Evolutionary conservation across 1,284 basidiomycete species (phyloP).

Genomic region (Heterobasidion occidentale): DNA sequence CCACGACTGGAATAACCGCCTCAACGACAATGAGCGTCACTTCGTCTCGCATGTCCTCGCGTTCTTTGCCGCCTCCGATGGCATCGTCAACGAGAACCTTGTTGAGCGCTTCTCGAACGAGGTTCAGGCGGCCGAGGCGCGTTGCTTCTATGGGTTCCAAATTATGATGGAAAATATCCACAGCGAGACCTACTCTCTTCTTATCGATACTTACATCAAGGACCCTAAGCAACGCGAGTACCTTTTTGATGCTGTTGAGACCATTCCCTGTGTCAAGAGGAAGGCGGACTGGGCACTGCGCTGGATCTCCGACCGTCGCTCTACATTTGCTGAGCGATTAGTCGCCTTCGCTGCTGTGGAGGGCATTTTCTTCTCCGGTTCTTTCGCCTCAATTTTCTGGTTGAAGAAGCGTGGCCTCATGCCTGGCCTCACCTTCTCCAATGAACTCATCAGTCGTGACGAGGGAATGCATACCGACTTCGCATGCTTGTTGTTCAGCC

Average conservation of each 20-base stretch:
- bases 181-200: slow-evolving; percentile 95
- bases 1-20: slow-evolving; percentile 88
- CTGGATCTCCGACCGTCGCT: slow-evolving; percentile 85
- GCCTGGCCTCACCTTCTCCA: slow-evolving; percentile 97
- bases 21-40: slow-evolving; percentile 92
- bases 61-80: slow-evolving; percentile 95
- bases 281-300: slow-evolving; percentile 93
- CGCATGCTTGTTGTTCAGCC: slow-evolving; percentile 87
- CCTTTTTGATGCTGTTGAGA: slow-evolving; percentile 93
- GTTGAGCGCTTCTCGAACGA: slow-evolving; percentile 93
- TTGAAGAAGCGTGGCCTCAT: slow-evolving; percentile 98
- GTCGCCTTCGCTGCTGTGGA: slow-evolving; percentile 98
- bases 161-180: slow-evolving; percentile 99
- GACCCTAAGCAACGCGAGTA: slow-evolving; percentile 78
- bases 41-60: slow-evolving; percentile 96
- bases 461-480: slow-evolving; percentile 99
- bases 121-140: slow-evolving; percentile 92
- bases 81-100: slow-evolving; percentile 97
- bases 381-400: slow-evolving; percentile 96
- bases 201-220: slow-evolving; percentile 97
- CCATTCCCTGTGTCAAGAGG: slow-evolving; percentile 85
- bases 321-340: slow-evolving; percentile 87
- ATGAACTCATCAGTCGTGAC: slow-evolving; percentile 95
- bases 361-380: slow-evolving; percentile 97
- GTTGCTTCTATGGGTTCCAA: slow-evolving; percentile 98